phyloP scores from a whole-genome alignment of 805 yeast genomes.

The Saccharomycopsis babjevae region DNA sequence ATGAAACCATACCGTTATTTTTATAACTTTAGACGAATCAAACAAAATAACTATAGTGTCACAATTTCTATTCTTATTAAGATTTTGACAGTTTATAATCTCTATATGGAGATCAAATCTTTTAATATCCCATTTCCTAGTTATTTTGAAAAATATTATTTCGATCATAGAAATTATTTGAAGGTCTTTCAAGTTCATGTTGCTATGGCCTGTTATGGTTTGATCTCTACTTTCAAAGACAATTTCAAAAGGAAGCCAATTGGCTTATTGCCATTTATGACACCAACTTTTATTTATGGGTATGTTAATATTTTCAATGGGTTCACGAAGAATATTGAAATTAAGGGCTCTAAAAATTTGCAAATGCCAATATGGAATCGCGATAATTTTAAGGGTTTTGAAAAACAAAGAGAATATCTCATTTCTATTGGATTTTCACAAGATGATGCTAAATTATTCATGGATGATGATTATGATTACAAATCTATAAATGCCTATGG shows the following conservation, averaged over 20 bases:
- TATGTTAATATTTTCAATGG: constrained; percentile 30
- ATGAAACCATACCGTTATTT: neutral
- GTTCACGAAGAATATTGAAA: constrained; percentile 16
- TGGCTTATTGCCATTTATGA: neutral
- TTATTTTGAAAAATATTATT: neutral
- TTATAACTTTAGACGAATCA: constrained; percentile 2
- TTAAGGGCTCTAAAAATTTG: neutral
- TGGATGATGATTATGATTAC: neutral
- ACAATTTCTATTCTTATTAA: constrained; percentile 4
- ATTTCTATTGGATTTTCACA: constrained; percentile 5
- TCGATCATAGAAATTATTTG: neutral
- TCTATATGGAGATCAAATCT: neutral
- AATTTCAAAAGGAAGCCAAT: constrained; percentile 28
- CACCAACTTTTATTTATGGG: constrained; percentile 20
- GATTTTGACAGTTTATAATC: constrained; percentile 1
- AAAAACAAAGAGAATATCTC: constrained; percentile 3
- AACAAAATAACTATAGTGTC: constrained; percentile 10
- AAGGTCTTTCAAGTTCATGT: constrained; percentile 31
- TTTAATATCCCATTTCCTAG: neutral
- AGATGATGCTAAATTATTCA: neutral
- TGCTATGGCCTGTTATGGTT: constrained; percentile 31
- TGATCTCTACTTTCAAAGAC: constrained; percentile 25
- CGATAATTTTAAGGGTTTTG: neutral
- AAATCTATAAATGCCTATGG: neutral
- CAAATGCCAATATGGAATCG: neutral